Evolutionary conservation across 78 protist genomes (phyloP), one percentile per base, ranked within the genome.

Genomic region (Cavenderia fasciculata): DNA sequence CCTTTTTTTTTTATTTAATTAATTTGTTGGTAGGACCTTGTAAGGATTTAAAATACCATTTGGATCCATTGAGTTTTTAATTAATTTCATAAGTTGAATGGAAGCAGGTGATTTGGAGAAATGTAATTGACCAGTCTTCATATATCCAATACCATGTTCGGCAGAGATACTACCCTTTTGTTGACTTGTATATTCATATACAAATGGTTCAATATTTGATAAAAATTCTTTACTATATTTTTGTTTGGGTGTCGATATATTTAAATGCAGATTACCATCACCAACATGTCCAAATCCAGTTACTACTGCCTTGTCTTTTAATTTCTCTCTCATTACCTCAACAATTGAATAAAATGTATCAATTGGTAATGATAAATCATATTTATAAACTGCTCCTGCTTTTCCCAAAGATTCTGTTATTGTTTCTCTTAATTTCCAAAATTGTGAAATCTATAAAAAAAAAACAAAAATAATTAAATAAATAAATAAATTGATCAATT

Each of bases 251-350:
- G 96, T 57, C 0, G 77, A 31, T 3, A 94, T 74, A 82, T 97
- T 97, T 38, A 97, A 74, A 63, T 96, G 98, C 34, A 96, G 73
- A 92, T 96, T 96, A 43, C 94, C 96, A 73, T 97, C 98, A 51
- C 98, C 98, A 10, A 97, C 84, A 65, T 97, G 98, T 1, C 98
- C 98, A 63, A 87, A 97, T 29, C 97, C 96, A 49, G 69, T 34
- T 0, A 87, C 95, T 25, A 2, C 29, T 7, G 86, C 59, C 7
- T 29, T 23, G 33, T 19, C 61, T 36, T 57, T 57, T 21, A 94
- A n/a, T 40, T 47, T 75, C 21, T 23, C 59, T 16, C 95, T 62
- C 95, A 87, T 69, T 14, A 25, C 68, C 61, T 92, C 94, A 16
- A 92, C 93, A 41, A 94, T 31, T 21, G n/a, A 10, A 56, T 95